Evolutionary conservation across 805 yeast genomes (phyloP).

Genomic region (Candida sakaeoensis): DNA sequence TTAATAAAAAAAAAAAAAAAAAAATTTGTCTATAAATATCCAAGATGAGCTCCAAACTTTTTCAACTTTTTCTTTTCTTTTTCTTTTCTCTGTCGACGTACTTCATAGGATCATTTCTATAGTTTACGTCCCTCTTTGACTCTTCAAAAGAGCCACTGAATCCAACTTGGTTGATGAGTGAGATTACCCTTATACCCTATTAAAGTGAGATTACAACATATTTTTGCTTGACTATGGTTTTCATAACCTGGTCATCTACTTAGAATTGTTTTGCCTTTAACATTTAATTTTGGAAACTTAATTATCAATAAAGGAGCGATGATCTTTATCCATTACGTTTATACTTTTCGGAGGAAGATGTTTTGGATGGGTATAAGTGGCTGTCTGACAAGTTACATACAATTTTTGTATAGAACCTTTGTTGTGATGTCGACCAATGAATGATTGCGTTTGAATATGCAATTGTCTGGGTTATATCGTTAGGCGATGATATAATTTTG

Average conservation of each 20-base stretch:
- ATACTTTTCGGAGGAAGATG: conserved; percentile 83
- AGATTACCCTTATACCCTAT: conserved; percentile 44
- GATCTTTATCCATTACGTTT: conserved; percentile 93
- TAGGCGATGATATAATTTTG: conserved; percentile 6
- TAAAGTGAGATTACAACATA: conserved; percentile 25
- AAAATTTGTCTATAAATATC: conserved; percentile 3
- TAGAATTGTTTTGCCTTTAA: conserved; percentile 46
- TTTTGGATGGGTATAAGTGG: conserved; percentile 96
- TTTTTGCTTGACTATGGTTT: conserved; percentile 61
- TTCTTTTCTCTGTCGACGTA: conserved; percentile 51
- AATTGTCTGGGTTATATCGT: conserved; percentile 7
- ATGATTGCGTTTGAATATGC: conserved; percentile 4
- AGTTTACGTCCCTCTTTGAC: conserved; percentile 55
- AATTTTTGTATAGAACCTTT: conserved; percentile 15
- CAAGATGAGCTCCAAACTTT: conserved; percentile 1
- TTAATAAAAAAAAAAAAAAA: too few relatives aligned
- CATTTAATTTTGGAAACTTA: conserved; percentile 5
- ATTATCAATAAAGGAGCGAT: conserved; percentile 79
- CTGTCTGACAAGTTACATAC: conserved; percentile 95
- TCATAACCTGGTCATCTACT: conserved; percentile 87
- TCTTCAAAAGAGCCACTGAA: conserved; percentile 52
- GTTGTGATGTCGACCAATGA: conserved; percentile 38
- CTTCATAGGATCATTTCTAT: conserved; percentile 56
- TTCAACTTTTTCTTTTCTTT: conserved; percentile 13
- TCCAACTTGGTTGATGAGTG: conserved; percentile 50